Evolutionary conservation across 2,329 filamentous ascomycete species (phyloP), one percentile per base, ranked within the genome.

Genomic region (Leptosphaerulina australis): DNA sequence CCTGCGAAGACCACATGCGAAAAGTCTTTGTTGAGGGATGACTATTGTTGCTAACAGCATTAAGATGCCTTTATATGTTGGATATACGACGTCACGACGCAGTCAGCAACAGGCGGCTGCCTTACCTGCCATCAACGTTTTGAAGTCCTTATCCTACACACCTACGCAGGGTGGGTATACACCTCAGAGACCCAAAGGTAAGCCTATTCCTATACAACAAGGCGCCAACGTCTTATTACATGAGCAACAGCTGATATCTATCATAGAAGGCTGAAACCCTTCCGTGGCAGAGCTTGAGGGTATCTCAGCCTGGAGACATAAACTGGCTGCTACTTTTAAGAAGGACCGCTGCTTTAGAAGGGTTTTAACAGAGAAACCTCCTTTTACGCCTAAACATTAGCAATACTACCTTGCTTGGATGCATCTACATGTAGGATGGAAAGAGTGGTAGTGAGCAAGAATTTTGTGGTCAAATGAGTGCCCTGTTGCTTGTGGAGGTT

Each of bases 381-480:
- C 50, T 3, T 48, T 58, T 12, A 58, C 44, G 29, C 36, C 49
- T 39, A 31, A 18, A 31, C 51, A 54, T 24, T 49, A 45, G 38
- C 36, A 46, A 28, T 43, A 39, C 11, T 34, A 43, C 20, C 30
- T 58, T 14, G 48, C 47, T 26, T 55, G 40, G 47, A 48, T 48
- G 18, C 28, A 18, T 6, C 44, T 48, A 21, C 55, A 58, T 26
- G 22, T 46, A 26, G 35, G 31, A 18, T 48, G 39, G 50, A 53
- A 44, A 15, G 24, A 17, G 14, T 26, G 33, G 38, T 47, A 52
- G 40, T 58, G 44, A 52, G 22, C 43, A 25, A 28, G 39, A 7
- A 48, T 55, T 14, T 14, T 58, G 10, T 58, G 44, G 52, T 55
- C 52, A 18, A 44, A 58, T 35, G 46, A 58, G 40, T 52, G 47